Evolutionary conservation across 2,329 filamentous ascomycete species (phyloP).

Genomic region (Mariannaea elegans): DNA sequence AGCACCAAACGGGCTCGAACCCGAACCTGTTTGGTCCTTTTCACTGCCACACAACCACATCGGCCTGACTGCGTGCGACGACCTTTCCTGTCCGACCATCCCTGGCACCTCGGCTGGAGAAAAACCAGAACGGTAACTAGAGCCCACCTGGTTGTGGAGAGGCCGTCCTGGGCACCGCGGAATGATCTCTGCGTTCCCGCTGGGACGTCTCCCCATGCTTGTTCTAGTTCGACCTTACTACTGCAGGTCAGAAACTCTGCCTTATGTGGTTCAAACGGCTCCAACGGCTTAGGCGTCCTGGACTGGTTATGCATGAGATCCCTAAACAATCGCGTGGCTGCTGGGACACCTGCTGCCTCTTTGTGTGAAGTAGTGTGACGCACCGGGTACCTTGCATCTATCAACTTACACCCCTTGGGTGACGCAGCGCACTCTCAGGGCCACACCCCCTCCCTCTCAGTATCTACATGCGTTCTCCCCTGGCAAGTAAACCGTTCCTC

Average conservation of each 20-base stretch:
- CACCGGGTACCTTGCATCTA: conserved; percentile 36
- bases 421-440: conserved; percentile 21
- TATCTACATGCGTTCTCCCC: conserved; percentile 19
- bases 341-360: conserved; percentile 18
- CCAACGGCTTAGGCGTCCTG: conserved; percentile 15
- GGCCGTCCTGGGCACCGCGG: conserved; percentile 22
- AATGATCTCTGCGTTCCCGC: conserved; percentile 28
- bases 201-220: conserved; percentile 5
- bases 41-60: conserved; percentile 10
- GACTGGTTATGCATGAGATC: conserved; percentile 17
- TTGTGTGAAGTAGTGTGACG: conserved; percentile 16
- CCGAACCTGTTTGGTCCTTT: conserved; percentile 8
- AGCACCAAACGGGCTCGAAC: background rate
- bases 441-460: conserved; percentile 14
- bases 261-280: conserved; percentile 12
- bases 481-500: conserved; percentile 15
- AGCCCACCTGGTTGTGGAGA: conserved; percentile 18
- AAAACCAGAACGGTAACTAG: conserved; percentile 24
- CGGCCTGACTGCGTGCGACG: conserved; percentile 17
- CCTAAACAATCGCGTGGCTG: conserved; percentile 27
- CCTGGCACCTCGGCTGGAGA: conserved; percentile 22
- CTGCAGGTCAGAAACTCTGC: background rate
- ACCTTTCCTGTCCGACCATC: conserved; percentile 20
- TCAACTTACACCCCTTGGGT: conserved; percentile 25
- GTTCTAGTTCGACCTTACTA: background rate